A percentile compares a stretch with the other conserved stretches of the same genome.
Evolutionary conservation across 345 rosid species (phyloP).

Genomic region (Camelina hispida): DNA sequence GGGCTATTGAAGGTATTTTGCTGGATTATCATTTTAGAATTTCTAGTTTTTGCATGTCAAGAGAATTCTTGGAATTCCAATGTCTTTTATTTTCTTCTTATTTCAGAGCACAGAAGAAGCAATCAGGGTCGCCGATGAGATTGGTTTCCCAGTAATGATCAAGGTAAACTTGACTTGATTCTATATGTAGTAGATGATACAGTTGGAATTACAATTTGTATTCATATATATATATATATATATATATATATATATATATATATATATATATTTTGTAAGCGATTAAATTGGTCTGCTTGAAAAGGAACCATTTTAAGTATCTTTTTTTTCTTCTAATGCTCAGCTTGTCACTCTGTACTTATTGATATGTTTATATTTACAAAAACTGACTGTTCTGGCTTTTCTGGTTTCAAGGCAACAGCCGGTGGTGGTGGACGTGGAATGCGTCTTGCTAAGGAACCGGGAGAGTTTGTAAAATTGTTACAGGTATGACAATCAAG

Average conservation of each 20-base stretch:
- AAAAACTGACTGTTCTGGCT: background rate
- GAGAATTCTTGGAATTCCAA: background rate
- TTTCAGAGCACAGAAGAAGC: constrained; percentile 94
- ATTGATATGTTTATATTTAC: background rate
- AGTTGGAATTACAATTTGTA: background rate
- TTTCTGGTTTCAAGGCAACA: constrained; percentile 70
- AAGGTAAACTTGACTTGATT: constrained; percentile 57
- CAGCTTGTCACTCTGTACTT: background rate
- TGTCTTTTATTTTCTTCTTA: background rate
- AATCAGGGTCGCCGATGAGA: constrained; percentile 75
- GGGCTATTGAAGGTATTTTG: constrained; percentile 78
- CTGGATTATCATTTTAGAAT: constrained; percentile 16
- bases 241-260: background rate
- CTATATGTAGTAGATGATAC: background rate
- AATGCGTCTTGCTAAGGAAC: constrained; percentile 97
- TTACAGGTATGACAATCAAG: constrained; percentile 64
- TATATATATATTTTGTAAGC: background rate
- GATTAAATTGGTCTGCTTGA: background rate
- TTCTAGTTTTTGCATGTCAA: constrained; percentile 1
- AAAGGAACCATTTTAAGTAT: background rate
- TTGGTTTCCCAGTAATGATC: constrained; percentile 98
- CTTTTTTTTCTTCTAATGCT: background rate
- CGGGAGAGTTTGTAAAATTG: constrained; percentile 92
- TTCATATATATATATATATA: background rate
- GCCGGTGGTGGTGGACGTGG: constrained; percentile 99